These are phyloP conservation scores for Chaetothyriales sp. DNA, from an alignment of 2,329 filamentous ascomycete species.

Conservation along the genomic window DNA sequence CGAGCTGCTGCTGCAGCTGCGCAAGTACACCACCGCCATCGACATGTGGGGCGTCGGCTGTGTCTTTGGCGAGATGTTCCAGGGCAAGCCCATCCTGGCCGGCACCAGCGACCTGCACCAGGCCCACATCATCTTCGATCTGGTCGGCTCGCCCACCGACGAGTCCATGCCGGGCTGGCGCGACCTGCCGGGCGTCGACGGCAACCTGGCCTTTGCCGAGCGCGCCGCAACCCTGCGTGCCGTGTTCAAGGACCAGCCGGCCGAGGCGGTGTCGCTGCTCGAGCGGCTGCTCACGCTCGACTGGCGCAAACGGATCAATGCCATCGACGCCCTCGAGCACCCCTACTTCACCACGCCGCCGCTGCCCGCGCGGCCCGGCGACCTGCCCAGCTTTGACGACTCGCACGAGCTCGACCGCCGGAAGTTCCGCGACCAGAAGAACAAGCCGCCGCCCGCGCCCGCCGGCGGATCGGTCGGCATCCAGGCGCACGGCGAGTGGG, in stretches of 20 bases:
- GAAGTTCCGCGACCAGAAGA: conserved; percentile 76
- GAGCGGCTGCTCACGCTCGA: conserved; percentile 75
- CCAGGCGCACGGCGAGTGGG: conserved; percentile 48
- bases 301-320: conserved; percentile 79
- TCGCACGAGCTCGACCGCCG: conserved; percentile 92
- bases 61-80: conserved; percentile 95
- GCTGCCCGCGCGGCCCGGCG: conserved; percentile 64
- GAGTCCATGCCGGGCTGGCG: conserved; percentile 89
- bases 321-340: conserved; percentile 83
- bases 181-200: conserved; percentile 66
- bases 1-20: conserved; percentile 75
- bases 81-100: conserved; percentile 79
- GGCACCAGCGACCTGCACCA: conserved; percentile 83
- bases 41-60: conserved; percentile 99
- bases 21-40: conserved; percentile 90
- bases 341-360: conserved; percentile 76
- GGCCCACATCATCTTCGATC: conserved; percentile 81
- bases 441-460: conserved; percentile 73
- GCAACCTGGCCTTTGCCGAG: conserved; percentile 47
- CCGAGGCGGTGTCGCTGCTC: conserved; percentile 63
- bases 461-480: conserved; percentile 82
- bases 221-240: conserved; percentile 54
- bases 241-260: conserved; percentile 61
- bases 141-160: conserved; percentile 80
- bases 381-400: conserved; percentile 84